A percentile compares a stretch with the other conserved stretches of the same genome.
Conservation (phyloP, 192 early-diverging fungal genomes). For the Backusella australiensis region DNA sequence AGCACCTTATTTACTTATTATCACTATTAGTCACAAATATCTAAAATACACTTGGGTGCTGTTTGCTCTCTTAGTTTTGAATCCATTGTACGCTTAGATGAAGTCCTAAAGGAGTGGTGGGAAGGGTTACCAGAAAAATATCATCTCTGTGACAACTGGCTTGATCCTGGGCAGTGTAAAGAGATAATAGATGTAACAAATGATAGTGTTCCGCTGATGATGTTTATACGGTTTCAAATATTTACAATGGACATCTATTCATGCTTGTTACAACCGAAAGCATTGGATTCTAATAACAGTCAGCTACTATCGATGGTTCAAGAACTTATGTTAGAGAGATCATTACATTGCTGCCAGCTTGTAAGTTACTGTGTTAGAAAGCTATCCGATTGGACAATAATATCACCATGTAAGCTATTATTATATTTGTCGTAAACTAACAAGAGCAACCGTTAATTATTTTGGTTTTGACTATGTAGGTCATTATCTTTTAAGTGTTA, state of each 20-base stretch:
- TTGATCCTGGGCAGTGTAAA: neutral
- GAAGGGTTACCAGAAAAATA: neutral
- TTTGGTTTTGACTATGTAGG: neutral
- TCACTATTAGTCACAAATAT: neutral
- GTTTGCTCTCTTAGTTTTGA: neutral
- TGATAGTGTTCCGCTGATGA: neutral
- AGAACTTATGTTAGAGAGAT: neutral
- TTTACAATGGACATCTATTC: conserved; percentile 4
- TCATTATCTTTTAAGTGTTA: neutral
- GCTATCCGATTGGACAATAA: neutral
- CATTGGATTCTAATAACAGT: neutral
- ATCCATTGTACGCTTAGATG: neutral
- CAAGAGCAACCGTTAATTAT: neutral
- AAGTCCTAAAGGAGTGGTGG: neutral
- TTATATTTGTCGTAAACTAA: neutral
- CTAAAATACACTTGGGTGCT: neutral
- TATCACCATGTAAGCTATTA: neutral
- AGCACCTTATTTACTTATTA: neutral
- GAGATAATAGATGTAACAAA: neutral
- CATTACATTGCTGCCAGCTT: neutral
- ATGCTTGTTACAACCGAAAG: neutral
- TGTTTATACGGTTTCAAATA: neutral
- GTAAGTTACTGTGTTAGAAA: neutral
- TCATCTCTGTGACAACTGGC: neutral
- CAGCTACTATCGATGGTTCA: neutral